A percentile compares a stretch with the other conserved stretches of the same genome.
Evolutionary conservation across 2,329 filamentous ascomycete genomes (phyloP).

Genomic region (Mycosphaerella sp.): DNA sequence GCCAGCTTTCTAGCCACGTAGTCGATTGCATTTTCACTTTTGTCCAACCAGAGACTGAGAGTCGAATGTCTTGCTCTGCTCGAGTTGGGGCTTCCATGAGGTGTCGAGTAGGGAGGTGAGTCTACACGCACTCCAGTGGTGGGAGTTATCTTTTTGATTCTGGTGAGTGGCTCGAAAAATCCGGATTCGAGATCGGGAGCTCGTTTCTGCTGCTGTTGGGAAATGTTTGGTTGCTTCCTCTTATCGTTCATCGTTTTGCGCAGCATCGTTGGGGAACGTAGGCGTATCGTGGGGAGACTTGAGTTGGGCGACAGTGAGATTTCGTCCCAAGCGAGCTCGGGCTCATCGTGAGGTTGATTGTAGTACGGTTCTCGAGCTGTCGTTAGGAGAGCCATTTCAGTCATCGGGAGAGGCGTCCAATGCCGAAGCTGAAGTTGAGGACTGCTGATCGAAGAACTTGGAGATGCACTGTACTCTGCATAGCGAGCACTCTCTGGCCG

Average conservation of each 20-base stretch:
- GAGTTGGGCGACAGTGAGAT: neutral
- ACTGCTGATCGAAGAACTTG: neutral
- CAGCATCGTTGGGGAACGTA: neutral
- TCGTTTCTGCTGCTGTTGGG: no score
- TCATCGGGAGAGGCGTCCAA: neutral
- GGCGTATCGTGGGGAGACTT: neutral
- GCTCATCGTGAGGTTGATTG: no score
- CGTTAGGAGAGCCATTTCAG: neutral
- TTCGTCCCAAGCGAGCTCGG: no score
- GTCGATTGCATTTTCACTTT: slow-evolving; percentile 20
- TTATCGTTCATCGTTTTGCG: neutral
- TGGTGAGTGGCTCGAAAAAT: neutral
- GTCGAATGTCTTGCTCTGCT: neutral
- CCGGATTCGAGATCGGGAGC: neutral
- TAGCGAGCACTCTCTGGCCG: no score
- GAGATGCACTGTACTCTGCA: neutral
- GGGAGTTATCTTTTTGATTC: neutral
- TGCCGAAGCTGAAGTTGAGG: neutral
- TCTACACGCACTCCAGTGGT: neutral
- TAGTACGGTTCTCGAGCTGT: neutral
- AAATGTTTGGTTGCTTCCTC: neutral
- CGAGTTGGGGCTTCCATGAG: neutral
- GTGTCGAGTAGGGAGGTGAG: neutral
- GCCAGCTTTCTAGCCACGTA: slow-evolving; percentile 19
- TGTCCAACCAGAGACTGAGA: slow-evolving; percentile 13